These are phyloP conservation scores for Neospermospora avenae DNA, from an alignment of 2,329 filamentous ascomycete species.

Conservation along the genomic window DNA sequence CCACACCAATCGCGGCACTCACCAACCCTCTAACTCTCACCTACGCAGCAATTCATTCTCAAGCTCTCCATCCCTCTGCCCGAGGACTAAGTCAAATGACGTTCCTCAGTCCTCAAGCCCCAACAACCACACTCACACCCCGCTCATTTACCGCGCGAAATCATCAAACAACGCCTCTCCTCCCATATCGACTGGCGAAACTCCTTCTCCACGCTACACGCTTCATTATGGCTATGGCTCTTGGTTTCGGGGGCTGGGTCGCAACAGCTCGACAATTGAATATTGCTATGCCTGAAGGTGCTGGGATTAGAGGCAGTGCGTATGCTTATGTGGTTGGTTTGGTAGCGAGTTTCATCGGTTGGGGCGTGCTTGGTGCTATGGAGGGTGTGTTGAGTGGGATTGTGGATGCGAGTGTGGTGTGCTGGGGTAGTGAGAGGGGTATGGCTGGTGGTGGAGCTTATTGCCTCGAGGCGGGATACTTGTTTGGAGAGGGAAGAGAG, in stretches of 20 bases:
- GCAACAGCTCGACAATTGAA: slow-evolving; percentile 78
- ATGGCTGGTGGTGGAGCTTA: slow-evolving; percentile 71
- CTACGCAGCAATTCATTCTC: slow-evolving; percentile 89
- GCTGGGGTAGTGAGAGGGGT: slow-evolving; percentile 85
- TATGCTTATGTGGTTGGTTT: slow-evolving; percentile 95
- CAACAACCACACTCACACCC: slow-evolving; percentile 68
- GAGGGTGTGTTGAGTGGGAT: slow-evolving; percentile 85
- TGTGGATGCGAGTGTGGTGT: slow-evolving; percentile 84
- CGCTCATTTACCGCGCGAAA: slow-evolving; percentile 46
- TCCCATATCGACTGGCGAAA: slow-evolving; percentile 88
- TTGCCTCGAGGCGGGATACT: slow-evolving; percentile 84
- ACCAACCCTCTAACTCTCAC: slow-evolving; percentile 91
- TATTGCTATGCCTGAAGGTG: slow-evolving; percentile 50
- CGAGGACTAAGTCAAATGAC: slow-evolving; percentile 78
- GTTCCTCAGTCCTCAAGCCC: slow-evolving; percentile 69
- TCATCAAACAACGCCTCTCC: slow-evolving; percentile 51
- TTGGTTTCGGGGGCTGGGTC: slow-evolving; percentile 97
- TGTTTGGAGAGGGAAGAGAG: slow-evolving; percentile 69
- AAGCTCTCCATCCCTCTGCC: slow-evolving; percentile 73
- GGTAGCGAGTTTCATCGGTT: slow-evolving; percentile 91
- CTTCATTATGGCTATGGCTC: slow-evolving; percentile 82
- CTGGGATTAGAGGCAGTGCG: slow-evolving; percentile 68
- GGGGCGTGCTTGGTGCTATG: slow-evolving; percentile 87
- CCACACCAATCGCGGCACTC: slow-evolving; percentile 78
- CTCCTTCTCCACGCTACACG: slow-evolving; percentile 86